Percentiles rank a stretch among this genome's conserved stretches.
phyloP scores from a whole-genome alignment of 805 yeast genomes.

The Starmerella stellata region DNA sequence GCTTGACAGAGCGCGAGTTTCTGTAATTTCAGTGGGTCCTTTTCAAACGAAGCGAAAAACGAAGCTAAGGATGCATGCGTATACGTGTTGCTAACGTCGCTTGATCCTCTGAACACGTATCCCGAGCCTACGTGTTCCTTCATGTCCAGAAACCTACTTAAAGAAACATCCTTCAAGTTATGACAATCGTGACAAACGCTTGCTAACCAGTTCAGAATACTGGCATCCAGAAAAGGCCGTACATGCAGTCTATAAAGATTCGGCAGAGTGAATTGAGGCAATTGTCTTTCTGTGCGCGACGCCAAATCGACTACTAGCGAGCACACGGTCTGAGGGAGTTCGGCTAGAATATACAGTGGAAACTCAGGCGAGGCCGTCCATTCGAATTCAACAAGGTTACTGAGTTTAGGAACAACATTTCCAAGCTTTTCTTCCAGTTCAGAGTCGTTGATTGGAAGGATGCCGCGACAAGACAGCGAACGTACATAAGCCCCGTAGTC shows the following conservation, averaged over 20 bases:
- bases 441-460: conserved; percentile 18
- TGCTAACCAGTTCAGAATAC: conserved; percentile 15
- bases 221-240: conserved; percentile 16
- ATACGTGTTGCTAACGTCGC: conserved; percentile 9
- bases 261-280: conserved; percentile 6
- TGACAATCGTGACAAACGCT: conserved; percentile 5
- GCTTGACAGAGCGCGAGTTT: background rate
- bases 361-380: conserved; percentile 24
- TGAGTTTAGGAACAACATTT: conserved; percentile 15
- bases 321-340: conserved; percentile 8
- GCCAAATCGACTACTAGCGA: background rate
- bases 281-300: background rate
- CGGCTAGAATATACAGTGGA: conserved; percentile 16
- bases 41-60: background rate
- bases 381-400: conserved; percentile 15
- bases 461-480: conserved; percentile 13
- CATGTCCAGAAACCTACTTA: conserved; percentile 14
- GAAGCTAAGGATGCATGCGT: background rate
- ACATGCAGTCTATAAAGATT: conserved; percentile 13
- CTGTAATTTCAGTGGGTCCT: background rate
- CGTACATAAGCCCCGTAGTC: conserved; percentile 11
- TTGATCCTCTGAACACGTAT: conserved; percentile 17
- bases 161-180: conserved; percentile 13
- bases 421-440: conserved; percentile 13
- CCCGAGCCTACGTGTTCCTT: conserved; percentile 19